Evolutionary conservation across 352 stramenopile genomes (phyloP), one percentile per base, ranked within the genome.

Genomic region (Phytophthora sojae): DNA sequence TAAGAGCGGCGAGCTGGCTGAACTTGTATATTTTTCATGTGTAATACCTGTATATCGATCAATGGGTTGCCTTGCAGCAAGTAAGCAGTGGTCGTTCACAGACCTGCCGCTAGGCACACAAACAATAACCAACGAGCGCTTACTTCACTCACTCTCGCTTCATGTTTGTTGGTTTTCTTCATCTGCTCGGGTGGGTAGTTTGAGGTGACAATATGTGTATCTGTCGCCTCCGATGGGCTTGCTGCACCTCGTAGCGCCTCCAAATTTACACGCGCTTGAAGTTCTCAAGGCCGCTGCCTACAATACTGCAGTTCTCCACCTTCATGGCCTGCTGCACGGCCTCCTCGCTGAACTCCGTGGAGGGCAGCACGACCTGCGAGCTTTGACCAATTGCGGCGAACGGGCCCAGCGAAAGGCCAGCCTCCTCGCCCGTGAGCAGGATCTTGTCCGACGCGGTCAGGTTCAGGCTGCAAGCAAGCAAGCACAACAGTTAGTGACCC

Each of bases 381-480:
- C 75, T 95, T 73, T 85, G 81, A 50, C 83, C 64, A 32, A 95
- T 91, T 29, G 90, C 87, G 25, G 90, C 90, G 17, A 97, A 66
- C 7, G 88, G 88, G 14, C 84, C 89, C 64, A 92, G 83, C 32
- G 88, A 92, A 21, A 95, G 73, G 55, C 82, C 68, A 51, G 69
- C 64, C 58, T 93, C 72, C 64, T 95, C 81, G 25, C 86, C 87
- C 2, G 88, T 94, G 45, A 96, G 67, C 35, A 89, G 74, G 59
- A 97, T 87, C 80, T 96, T 97, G 86, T 97, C 90, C 39, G 79
- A 80, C 15, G 86, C 76, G 26, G 77, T 89, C 71, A 97, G 63
- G 55, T 88, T 81, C 49, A 97, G 64, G 25, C 86, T 94, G 64
- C n/a, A 70, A 6, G 25, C 14, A 54, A 47, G 35, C 7, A 52